phyloP scores from a whole-genome alignment of 768 basidiomycete species.

The Tephrocybe sp. region DNA sequence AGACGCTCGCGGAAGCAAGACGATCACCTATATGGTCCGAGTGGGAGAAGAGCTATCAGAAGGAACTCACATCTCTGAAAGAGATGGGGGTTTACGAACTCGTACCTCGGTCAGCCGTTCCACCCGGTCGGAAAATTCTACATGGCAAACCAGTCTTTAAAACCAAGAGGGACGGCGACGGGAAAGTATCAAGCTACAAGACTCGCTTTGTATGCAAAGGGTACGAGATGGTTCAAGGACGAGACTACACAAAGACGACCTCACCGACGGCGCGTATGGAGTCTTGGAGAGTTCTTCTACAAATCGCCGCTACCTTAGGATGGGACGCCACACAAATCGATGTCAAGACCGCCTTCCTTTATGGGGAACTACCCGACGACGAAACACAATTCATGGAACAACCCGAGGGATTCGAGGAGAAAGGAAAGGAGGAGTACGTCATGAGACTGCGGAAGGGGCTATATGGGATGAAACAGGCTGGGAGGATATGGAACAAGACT shows the following conservation, averaged over 20 bases:
- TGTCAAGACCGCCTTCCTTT: conserved; percentile 25
- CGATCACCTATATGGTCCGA: no score
- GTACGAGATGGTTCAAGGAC: conserved; percentile 21
- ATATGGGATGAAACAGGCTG: conserved; percentile 3
- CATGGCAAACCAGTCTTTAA: conserved; percentile 8
- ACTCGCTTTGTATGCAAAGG: conserved; percentile 35
- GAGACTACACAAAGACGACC: conserved; percentile 1
- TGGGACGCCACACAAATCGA: conserved; percentile 31
- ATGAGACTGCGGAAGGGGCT: conserved; percentile 7
- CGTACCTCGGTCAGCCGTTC: conserved; percentile 4
- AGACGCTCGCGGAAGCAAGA: no score
- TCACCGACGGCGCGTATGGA: conserved; percentile 8
- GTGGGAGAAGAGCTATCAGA: neutral
- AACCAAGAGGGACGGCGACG: conserved; percentile 27
- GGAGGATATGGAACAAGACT: conserved; percentile 27
- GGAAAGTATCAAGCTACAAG: conserved; percentile 26
- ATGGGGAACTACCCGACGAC: conserved; percentile 16
- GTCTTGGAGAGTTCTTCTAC: conserved; percentile 25
- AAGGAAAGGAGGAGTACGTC: conserved; percentile 15
- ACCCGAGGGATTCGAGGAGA: conserved; percentile 24
- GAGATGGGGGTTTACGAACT: conserved; percentile 12
- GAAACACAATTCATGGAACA: conserved; percentile 33
- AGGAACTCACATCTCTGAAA: neutral
- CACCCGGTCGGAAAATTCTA: neutral
- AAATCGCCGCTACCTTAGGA: conserved; percentile 23